Base-by-base conservation (phyloP, 257 asterid species). In the Lantana camara region DNA sequence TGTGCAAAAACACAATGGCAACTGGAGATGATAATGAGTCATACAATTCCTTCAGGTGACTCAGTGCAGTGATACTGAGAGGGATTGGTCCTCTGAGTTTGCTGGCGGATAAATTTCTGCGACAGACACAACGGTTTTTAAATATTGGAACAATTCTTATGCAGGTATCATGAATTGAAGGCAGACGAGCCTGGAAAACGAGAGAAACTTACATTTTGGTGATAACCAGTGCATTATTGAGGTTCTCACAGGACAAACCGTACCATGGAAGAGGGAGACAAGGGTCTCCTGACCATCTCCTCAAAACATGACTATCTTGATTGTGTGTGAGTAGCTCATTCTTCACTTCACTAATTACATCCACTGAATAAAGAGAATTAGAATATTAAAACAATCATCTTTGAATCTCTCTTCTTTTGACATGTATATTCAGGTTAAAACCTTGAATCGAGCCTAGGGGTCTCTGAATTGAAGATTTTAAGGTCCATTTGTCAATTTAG, bases 251-350 rank as follows among this genome's bases (percentile, higher is more conserved):
- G 30, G 77, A 57, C 68, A 85, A 66, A 34, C 96, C 90, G 3
- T 64, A 75, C 96, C 96, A 85, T 35, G 83, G 80, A 77, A 64
- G 70, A 37, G 96, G 96, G 67, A 77, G 74, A 65, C 96, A 88
- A 21, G 96, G 95, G 53, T 88, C 88, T 54, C 91, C 86, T 2
- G 76, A 63, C 95, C 96, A 88, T 40, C 82, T 73, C 75, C 35
- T 61, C 53, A 83, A 61, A 40, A 74, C 48, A 69, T 77, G 77
- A 65, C 63, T 86, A 12, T 69, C 84, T 62, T 74, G 78, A 75
- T 88, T 88, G 63, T 48, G 50, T 60, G 66, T 56, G 66, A 66
- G 73, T 44, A 89, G 67, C 70, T 84, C 93, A 57, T 72, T 71
- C 81, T 78, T 89, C 89, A 86, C 82, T 63, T 74, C 67, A 48